Base-by-base conservation (phyloP, 306 rosid genomes). In the Acacia melanoxylon region DNA sequence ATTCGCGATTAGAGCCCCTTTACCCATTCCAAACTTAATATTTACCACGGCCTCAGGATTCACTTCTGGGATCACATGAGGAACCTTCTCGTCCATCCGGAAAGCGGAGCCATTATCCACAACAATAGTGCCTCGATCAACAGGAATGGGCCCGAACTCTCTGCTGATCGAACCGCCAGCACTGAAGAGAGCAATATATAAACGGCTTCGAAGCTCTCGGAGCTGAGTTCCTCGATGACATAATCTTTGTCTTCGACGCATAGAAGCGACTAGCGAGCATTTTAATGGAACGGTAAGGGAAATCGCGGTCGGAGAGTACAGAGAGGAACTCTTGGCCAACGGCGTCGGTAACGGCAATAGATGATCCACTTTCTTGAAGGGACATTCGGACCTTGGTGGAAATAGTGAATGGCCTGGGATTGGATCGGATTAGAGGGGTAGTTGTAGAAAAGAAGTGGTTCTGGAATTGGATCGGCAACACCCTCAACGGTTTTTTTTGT, bases 191-290 rank as follows among this genome's bases (percentile, higher is more conserved):
- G 98, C 98, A 46, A n/a, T n/a, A 96, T 96, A 68, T 93, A 97
- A 4, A 96, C 92, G 72, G 92, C 97, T 22, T 86, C 82, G 75
- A 96, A 96, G 90, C 98, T 95, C 10, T 90, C 98, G 37, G 87
- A 77, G 3, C 92, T 92, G 70, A 96, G 91, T 88, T 96, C 98
- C 89, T 96, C 97, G 12, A 96, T 83, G 5, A 84, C 86, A 83
- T 96, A 89, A 8, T 88, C 91, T 8, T 77, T 84, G 41, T 84
- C 92, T 16, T 93, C 88, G 80, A 93, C 99, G 97, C 78, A 89
- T 92, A 2, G 99, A 96, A n/a, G n/a, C n/a, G n/a, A n/a, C n/a
- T n/a, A 5, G 99, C 99, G 29, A 96, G 89, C 99, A 96, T 96
- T 85, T 96, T 96, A 81, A 96, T 96, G 80, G 98, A 93, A 54